Evolutionary conservation across 108 stramenopile species (phyloP), one percentile per base, ranked within the genome.

Genomic region (Nitzschia inconspicua): DNA sequence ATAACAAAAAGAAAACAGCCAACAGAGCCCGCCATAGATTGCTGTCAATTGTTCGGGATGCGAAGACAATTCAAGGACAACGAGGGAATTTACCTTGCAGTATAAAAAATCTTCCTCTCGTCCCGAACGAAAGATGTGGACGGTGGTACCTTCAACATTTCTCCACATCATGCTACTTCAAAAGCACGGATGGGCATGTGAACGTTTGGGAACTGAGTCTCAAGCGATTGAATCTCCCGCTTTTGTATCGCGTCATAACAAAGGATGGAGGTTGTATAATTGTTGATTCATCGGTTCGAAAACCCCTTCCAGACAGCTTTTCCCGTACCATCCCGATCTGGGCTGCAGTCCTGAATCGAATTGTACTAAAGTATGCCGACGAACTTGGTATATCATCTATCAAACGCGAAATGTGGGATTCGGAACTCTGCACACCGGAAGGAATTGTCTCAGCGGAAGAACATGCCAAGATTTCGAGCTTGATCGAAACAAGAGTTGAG

Each of bases 311-410:
- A 0, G 89, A 91, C 60, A 85, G 83, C 57, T 73, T 91, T 41
- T 74, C 82, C 0, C 54, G 77, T 42, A 88, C 89, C 3, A 79
- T 91, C 31, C 89, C 89, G 8, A 87, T 91, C 53, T 88, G 89
- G 89, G 75, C 79, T 8, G 61, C 62, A 46, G 82, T 76, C 8
- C 39, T 91, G 60, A 91, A 91, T 73, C 73, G 78, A 23, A 59
- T 84, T 22, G 78, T 65, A 13, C 35, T 46, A 34, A 44, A 41
- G 43, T 86, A 75, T 55, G 30, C 29, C n/a, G 71, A 73, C 35
- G n/a, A 65, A 16, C 44, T 16, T 4, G 31, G 1, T 2, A 36
- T n/a, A 4, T 24, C 14, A 27, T 28, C 3, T 1, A 22, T 36
- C 40, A 14, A 46, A 20, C 13, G 11, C 5, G 46, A 10, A 0